These are phyloP conservation scores for Canavalia ensiformis DNA, from an alignment of 306 rosid species.

Conservation along the genomic window DNA sequence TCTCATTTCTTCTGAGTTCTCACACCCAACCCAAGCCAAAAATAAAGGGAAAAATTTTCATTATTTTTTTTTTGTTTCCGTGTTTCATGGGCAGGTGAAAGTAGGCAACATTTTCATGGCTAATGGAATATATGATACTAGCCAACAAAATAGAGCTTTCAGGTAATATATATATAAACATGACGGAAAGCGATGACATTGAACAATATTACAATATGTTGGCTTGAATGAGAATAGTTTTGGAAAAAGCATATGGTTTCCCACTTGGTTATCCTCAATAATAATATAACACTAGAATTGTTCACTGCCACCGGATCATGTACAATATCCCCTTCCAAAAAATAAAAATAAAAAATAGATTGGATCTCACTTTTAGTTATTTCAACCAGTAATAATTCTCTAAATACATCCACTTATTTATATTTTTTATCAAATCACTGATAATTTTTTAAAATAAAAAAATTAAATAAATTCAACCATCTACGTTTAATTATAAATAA, in stretches of 20 bases:
- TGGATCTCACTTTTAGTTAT: neutral
- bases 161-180: neutral
- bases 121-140: neutral
- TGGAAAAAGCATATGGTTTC: constrained; percentile 6
- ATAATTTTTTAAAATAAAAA: no score
- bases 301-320: neutral
- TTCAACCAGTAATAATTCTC: neutral
- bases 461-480: no score
- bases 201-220: no score
- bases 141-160: neutral
- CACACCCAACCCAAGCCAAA: no score
- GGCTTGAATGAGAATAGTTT: neutral
- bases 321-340: neutral
- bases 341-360: neutral
- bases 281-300: neutral
- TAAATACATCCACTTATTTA: no score
- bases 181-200: neutral
- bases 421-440: no score
- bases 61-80: no score
- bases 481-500: no score
- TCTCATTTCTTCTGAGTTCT: neutral
- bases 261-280: neutral
- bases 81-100: neutral
- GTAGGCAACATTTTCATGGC: neutral
- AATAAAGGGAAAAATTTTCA: no score